phyloP scores from a whole-genome alignment of 768 basidiomycete species.

The Mycena galopus region DNA sequence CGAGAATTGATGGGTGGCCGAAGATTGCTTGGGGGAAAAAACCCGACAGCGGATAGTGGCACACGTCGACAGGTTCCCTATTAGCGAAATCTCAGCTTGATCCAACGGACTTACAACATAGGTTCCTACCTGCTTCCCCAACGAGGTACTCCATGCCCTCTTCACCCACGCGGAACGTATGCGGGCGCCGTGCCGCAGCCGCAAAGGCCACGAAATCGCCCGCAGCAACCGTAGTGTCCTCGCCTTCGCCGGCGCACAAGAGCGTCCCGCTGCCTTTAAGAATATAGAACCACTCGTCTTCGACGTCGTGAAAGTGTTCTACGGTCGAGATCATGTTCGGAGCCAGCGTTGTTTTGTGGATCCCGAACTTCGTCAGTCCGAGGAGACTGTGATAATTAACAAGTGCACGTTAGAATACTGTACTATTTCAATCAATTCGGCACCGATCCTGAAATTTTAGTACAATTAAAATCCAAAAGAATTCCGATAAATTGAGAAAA shows the following conservation, averaged over 20 bases:
- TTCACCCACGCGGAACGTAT: constrained; percentile 23
- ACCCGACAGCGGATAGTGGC: too few species aligned
- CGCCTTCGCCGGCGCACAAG: constrained; percentile 25
- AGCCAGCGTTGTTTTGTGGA: constrained; percentile 28
- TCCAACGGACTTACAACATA: background rate
- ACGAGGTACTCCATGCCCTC: constrained; percentile 26
- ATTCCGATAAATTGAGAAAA: too few species aligned
- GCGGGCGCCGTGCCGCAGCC: constrained; percentile 11
- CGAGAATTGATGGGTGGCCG: too few species aligned
- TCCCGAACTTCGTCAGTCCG: constrained; percentile 23
- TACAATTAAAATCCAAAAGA: too few species aligned
- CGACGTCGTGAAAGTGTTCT: constrained; percentile 32
- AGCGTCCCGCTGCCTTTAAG: constrained; percentile 26
- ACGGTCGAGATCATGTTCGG: constrained; percentile 29
- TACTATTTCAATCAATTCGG: too few species aligned
- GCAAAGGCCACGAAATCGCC: constrained; percentile 34
- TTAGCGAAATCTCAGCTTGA: background rate
- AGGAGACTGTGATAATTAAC: too few species aligned
- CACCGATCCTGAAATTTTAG: too few species aligned
- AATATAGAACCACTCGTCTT: constrained; percentile 35
- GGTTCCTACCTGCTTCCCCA: constrained; percentile 20
- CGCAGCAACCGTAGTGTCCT: too few species aligned
- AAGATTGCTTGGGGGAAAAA: too few species aligned
- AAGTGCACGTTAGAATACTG: too few species aligned
- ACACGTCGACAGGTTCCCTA: constrained; percentile 27